Percentiles rank a stretch among this genome's conserved stretches.
phyloP scores from a whole-genome alignment of 106 monocot genomes.

The Dioscorea dumetorum region DNA sequence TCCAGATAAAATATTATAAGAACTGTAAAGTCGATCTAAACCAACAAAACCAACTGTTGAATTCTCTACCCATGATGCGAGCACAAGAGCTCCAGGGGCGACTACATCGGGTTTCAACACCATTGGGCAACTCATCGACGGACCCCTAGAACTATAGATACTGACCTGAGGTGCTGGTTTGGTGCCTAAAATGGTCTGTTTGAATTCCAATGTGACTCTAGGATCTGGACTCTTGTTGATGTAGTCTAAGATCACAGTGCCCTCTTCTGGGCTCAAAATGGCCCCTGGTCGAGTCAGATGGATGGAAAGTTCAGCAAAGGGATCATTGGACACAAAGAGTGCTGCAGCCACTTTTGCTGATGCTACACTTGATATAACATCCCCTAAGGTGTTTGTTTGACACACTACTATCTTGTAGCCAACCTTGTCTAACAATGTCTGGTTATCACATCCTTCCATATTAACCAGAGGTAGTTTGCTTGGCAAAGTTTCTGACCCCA shows the following conservation, averaged over 20 bases:
- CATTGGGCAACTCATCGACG: constrained; percentile 27
- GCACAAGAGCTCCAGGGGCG: constrained; percentile 45
- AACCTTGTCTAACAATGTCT: background rate
- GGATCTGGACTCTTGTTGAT: constrained; percentile 10
- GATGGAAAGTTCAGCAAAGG: background rate
- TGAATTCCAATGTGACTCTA: constrained; percentile 30
- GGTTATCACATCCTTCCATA: constrained; percentile 12
- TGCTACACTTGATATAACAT: background rate
- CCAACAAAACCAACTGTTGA: constrained; percentile 1
- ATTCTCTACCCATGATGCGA: constrained; percentile 40
- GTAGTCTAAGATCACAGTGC: constrained; percentile 10
- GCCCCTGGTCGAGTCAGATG: constrained; percentile 25
- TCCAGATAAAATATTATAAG: constrained; percentile 36
- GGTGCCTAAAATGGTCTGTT: constrained; percentile 29
- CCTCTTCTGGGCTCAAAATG: constrained; percentile 15
- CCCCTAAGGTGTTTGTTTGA: background rate
- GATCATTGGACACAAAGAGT: constrained; percentile 6
- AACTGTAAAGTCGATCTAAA: background rate
- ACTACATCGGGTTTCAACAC: constrained; percentile 79
- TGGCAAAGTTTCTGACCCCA: constrained; percentile 1
- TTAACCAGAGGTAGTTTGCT: constrained; percentile 3
- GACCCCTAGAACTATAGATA: constrained; percentile 53
- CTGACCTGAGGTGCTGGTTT: constrained; percentile 46
- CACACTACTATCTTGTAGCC: constrained; percentile 19
- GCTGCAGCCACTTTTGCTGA: constrained; percentile 19